Evolutionary conservation across 805 yeast genomes (phyloP).

Genomic region (Limtongozyma cylindracea): DNA sequence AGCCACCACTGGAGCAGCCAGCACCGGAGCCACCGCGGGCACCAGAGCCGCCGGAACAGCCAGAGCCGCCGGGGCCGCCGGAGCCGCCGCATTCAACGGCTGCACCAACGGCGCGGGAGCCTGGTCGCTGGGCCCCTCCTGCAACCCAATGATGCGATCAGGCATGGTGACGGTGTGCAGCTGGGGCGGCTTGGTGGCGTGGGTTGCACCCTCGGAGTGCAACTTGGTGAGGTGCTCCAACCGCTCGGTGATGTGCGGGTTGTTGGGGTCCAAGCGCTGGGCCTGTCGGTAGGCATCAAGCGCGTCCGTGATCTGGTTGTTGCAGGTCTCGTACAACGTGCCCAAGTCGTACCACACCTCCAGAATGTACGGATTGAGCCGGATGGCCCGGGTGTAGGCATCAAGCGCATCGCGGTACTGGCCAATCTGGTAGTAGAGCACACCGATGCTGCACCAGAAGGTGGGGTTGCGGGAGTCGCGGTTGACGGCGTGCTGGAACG

Average conservation of each 20-base stretch:
- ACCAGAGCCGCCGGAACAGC: constrained; percentile 1
- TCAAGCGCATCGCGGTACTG: constrained; percentile 94
- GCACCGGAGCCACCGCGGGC: constrained; percentile 1
- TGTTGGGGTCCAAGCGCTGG: constrained; percentile 80
- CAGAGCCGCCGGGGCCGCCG: not conserved
- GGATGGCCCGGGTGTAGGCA: constrained; percentile 90
- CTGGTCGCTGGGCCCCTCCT: too few relatives aligned
- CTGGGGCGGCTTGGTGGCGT: constrained; percentile 47
- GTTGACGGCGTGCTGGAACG: constrained; percentile 96
- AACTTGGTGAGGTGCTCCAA: constrained; percentile 61
- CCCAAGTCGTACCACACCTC: constrained; percentile 99
- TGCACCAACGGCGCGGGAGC: too few relatives aligned
- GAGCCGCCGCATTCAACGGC: constrained; percentile 1
- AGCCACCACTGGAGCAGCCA: constrained; percentile 1
- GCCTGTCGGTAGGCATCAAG: constrained; percentile 94
- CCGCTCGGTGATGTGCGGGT: constrained; percentile 84
- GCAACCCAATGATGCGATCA: constrained; percentile 29
- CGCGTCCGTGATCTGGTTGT: constrained; percentile 86
- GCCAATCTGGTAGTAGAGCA: constrained; percentile 81
- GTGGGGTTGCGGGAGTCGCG: constrained; percentile 93
- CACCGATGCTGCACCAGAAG: constrained; percentile 94
- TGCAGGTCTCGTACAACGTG: constrained; percentile 89
- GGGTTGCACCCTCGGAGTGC: constrained; percentile 42
- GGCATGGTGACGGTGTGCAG: constrained; percentile 32
- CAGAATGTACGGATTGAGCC: constrained; percentile 84